Base-by-base conservation (phyloP, 768 basidiomycete species). In the Tremella fuciformis region DNA sequence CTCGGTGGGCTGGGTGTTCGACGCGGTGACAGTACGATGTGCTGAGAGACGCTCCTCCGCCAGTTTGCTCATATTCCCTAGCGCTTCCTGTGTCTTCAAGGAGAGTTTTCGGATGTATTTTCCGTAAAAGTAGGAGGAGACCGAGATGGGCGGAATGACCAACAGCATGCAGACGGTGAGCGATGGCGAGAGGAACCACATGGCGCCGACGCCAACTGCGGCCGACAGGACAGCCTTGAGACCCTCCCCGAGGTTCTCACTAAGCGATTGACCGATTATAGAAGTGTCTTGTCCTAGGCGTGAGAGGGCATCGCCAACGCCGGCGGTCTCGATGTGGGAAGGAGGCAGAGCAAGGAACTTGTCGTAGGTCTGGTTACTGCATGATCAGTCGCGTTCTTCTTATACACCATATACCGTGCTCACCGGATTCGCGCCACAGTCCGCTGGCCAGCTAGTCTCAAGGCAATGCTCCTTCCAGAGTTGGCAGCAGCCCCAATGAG, bases 51-150 rank as follows among this genome's bases (percentile, higher is more conserved):
- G 83, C 70, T 98, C 93, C 60, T 89, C 86, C 1, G 92, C 91
- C 13, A 89, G 84, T 81, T 88, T 91, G 34, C 89, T 88, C 91
- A 93, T 91, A 57, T 91, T 90, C 57, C 92, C 92, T 60, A 94
- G 83, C 0, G 92, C 90, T 70, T 91, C 91, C 76, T 98, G 93
- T 8, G 93, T 92, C 69, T 85, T 81, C 66, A 89, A 89, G 7
- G 91, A 90, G 1, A 98, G 83, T 59, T 84, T 86, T 75, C 91
- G 93, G 60, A 98, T 80, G 77, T 93, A 98, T 8, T 61, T 57
- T 26, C 71, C 55, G 47, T 53, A 57, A 66, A 57, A 70, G 59
- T 57, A 57, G 13, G 46, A 48, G 34, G 50, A 54, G 50, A 69
- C 59, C 19, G 44, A 64, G 15, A 75, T 62, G n/a, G 67, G 59